These are phyloP conservation scores for Trichoderma gamsii DNA, from an alignment of 495 filamentous ascomycete genomes.

Conservation along the genomic window DNA sequence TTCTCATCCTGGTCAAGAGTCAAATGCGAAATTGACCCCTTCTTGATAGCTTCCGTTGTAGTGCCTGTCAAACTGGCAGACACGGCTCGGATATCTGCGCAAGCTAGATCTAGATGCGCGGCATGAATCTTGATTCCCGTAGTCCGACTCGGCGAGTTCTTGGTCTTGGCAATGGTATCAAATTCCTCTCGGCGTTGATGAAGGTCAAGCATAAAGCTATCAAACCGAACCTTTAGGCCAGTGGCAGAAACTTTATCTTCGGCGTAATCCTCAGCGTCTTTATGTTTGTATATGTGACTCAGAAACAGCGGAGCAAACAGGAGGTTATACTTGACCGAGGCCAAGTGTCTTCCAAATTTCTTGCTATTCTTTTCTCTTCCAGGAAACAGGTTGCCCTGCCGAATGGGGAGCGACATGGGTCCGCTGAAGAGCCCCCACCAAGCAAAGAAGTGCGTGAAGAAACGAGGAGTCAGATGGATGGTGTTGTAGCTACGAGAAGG, in stretches of 20 bases:
- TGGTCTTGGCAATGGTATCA: slow-evolving; percentile 66
- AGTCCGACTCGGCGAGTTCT: slow-evolving; percentile 56
- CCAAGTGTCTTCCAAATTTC: slow-evolving; percentile 94
- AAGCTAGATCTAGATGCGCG: slow-evolving; percentile 83
- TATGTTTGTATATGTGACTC: slow-evolving; percentile 97
- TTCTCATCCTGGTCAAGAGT: slow-evolving; percentile 45
- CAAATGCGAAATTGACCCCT: slow-evolving; percentile 46
- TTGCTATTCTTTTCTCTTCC: slow-evolving; percentile 92
- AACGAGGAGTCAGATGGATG: slow-evolving; percentile 84
- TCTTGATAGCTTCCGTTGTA: slow-evolving; percentile 63
- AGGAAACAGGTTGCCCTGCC: slow-evolving; percentile 86
- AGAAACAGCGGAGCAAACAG: slow-evolving; percentile 88
- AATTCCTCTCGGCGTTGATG: slow-evolving; percentile 93
- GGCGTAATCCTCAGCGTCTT: slow-evolving; percentile 80
- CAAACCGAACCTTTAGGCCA: slow-evolving; percentile 85
- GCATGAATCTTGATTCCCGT: slow-evolving; percentile 96
- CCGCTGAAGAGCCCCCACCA: slow-evolving; percentile 98
- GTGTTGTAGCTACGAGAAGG: slow-evolving; percentile 88
- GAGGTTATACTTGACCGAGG: slow-evolving; percentile 95
- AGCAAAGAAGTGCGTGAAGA: slow-evolving; percentile 96
- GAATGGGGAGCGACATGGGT: slow-evolving; percentile 88
- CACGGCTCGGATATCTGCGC: slow-evolving; percentile 87
- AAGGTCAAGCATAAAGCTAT: slow-evolving; percentile 92
- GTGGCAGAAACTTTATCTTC: slow-evolving; percentile 82
- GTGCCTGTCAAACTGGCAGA: slow-evolving; percentile 84